These are phyloP conservation scores for Rugonectria rugulosa DNA, from an alignment of 2,329 filamentous ascomycete genomes.

Conservation along the genomic window DNA sequence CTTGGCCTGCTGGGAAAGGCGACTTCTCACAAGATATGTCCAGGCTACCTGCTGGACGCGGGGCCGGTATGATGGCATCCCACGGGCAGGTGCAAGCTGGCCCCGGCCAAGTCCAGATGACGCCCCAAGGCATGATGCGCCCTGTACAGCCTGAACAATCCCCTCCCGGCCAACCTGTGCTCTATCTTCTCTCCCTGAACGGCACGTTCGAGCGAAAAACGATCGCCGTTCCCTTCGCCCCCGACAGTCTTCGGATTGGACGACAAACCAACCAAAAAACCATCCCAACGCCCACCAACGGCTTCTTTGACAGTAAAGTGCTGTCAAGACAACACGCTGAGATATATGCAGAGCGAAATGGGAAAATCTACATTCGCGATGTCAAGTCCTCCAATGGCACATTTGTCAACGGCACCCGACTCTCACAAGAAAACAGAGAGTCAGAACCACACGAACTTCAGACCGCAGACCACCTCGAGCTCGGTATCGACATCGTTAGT, in stretches of 20 bases:
- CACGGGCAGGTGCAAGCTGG: slow-evolving; percentile 44
- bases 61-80: slow-evolving; percentile 51
- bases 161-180: slow-evolving; percentile 74
- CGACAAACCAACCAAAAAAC: slow-evolving; percentile 98
- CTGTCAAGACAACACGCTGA: slow-evolving; percentile 95
- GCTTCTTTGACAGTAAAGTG: slow-evolving; percentile 98
- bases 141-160: slow-evolving; percentile 67
- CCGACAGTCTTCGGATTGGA: slow-evolving; percentile 94
- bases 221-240: slow-evolving; percentile 89
- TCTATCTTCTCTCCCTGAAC: slow-evolving; percentile 90
- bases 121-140: slow-evolving; percentile 64
- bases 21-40: slow-evolving; percentile 58
- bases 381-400: slow-evolving; percentile 99
- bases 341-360: slow-evolving; percentile 84
- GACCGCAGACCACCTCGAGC: slow-evolving; percentile 88
- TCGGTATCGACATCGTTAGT: slow-evolving; percentile 98
- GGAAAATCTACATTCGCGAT: slow-evolving; percentile 95
- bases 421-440: slow-evolving; percentile 94
- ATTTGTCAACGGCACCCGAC: slow-evolving; percentile 90
- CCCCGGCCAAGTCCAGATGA: slow-evolving; percentile 45
- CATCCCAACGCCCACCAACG: slow-evolving; percentile 87
- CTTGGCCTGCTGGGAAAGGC: slow-evolving; percentile 58
- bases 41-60: slow-evolving; percentile 52
- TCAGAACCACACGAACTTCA: slow-evolving; percentile 94
- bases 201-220: slow-evolving; percentile 97